phyloP scores from a whole-genome alignment of 2,329 filamentous ascomycete species.

The Pseudofabraea citricarpa region DNA sequence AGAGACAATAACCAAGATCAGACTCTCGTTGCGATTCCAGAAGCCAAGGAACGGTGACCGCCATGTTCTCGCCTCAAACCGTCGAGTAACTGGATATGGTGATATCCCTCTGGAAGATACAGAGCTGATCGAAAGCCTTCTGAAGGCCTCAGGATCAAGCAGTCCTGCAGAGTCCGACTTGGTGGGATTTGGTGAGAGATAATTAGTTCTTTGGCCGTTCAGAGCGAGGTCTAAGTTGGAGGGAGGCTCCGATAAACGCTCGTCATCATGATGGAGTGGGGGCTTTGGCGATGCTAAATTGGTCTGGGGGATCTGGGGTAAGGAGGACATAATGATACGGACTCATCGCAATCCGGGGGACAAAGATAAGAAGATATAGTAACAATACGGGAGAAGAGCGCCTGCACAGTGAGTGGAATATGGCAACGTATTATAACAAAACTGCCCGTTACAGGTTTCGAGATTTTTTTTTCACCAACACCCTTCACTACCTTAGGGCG shows the following conservation, averaged over 20 bases:
- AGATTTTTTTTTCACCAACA: too few relatives aligned
- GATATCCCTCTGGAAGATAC: constrained; percentile 29
- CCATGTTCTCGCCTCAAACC: constrained; percentile 12
- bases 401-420: too few relatives aligned
- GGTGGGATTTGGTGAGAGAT: constrained; percentile 9
- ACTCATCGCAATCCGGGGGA: constrained; percentile 21
- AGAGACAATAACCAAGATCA: constrained; percentile 66
- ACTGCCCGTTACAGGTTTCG: too few relatives aligned
- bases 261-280: constrained; percentile 15
- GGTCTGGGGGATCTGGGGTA: constrained; percentile 9
- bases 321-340: constrained; percentile 12
- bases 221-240: constrained; percentile 22
- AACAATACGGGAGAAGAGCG: too few relatives aligned
- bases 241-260: constrained; percentile 20
- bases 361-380: too few relatives aligned
- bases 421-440: too few relatives aligned
- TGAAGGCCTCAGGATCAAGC: constrained; percentile 28
- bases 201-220: constrained; percentile 15
- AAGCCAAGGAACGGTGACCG: constrained; percentile 25
- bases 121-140: constrained; percentile 37
- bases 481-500: too few relatives aligned
- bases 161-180: constrained; percentile 17
- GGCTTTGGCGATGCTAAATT: constrained; percentile 5
- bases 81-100: constrained; percentile 9
- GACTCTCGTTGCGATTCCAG: constrained; percentile 66